Conservation (phyloP, 23 red algal genomes). For the Agarophyton chilense region DNA sequence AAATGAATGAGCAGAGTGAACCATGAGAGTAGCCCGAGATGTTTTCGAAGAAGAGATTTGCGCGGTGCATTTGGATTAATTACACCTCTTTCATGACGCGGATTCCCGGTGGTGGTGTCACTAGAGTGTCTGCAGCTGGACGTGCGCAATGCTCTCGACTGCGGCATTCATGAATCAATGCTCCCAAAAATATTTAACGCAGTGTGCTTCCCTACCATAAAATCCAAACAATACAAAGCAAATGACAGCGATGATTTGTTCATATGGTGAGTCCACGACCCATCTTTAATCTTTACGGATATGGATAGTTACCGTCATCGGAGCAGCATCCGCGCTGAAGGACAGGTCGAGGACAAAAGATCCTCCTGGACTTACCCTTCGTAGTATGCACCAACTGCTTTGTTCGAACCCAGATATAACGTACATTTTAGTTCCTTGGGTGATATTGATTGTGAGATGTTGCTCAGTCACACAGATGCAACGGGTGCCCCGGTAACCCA, state of each 20-base stretch:
- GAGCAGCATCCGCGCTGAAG: background rate
- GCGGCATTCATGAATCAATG: background rate
- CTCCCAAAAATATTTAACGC: too few relatives aligned
- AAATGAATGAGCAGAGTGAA: background rate
- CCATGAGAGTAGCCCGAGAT: background rate
- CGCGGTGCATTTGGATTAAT: background rate
- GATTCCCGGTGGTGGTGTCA: background rate
- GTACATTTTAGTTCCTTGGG: background rate
- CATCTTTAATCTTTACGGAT: too few relatives aligned
- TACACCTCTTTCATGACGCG: background rate
- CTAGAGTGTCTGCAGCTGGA: background rate
- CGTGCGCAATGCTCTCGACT: background rate
- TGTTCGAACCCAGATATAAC: background rate
- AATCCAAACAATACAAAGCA: too few relatives aligned
- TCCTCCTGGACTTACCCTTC: background rate
- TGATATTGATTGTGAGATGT: background rate
- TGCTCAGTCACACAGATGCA: background rate
- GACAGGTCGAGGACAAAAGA: background rate
- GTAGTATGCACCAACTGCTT: background rate
- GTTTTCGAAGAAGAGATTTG: background rate
- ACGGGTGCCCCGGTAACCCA: background rate
- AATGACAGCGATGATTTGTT: too few relatives aligned
- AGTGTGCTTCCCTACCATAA: too few relatives aligned
- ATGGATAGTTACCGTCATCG: background rate
- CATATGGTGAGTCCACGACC: too few relatives aligned